Evolutionary conservation across 2,329 filamentous ascomycete genomes (phyloP), one percentile per base, ranked within the genome.

Genomic region (Penicillium fuscoglaucum): DNA sequence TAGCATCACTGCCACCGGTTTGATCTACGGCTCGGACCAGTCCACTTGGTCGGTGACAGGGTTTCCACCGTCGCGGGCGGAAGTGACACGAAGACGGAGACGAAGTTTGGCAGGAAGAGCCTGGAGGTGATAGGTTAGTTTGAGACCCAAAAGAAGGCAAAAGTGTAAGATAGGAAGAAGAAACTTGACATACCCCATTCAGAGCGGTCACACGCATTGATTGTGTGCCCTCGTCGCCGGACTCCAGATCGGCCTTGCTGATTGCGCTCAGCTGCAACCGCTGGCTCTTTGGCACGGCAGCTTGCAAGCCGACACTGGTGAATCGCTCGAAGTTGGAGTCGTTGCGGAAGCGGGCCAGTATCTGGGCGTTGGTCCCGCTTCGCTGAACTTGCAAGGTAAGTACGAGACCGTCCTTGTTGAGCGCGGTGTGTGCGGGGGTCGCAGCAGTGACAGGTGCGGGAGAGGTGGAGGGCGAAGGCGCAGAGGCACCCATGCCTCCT

Each of bases 211-310:
- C 87, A 71, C 91, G 89, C 91, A 99, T 96, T 69, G 87, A 83
- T 78, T 98, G 95, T 60, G 89, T 92, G 17, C 92, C 93, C 72
- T 96, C 92, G 43, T 88, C 85, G 15, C 91, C 91, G 7, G 87
- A 86, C 13, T 81, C 85, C 44, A 99, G 73, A 33, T 96, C 90
- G 5, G 87, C 79, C 64, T 86, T 90, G 65, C 91, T 96, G 65
- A 99, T 96, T 58, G 89, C 91, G 73, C 96, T 89, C 64, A 99
- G 79, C 73, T 97, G 92, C 69, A 99, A 78, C 74, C 95, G 96
- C 78, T 99, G 95, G 45, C 90, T 91, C 78, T 98, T 99, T 9
- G 95, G 95, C 54, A 99, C 95, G 0, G 95, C 95, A 44, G 93
- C 95, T 75, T 99, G 95, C 64, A 99, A 76, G 28, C 90, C 91